Base-by-base conservation (phyloP, 148 eudicot species). In the Polygonum maritimum region DNA sequence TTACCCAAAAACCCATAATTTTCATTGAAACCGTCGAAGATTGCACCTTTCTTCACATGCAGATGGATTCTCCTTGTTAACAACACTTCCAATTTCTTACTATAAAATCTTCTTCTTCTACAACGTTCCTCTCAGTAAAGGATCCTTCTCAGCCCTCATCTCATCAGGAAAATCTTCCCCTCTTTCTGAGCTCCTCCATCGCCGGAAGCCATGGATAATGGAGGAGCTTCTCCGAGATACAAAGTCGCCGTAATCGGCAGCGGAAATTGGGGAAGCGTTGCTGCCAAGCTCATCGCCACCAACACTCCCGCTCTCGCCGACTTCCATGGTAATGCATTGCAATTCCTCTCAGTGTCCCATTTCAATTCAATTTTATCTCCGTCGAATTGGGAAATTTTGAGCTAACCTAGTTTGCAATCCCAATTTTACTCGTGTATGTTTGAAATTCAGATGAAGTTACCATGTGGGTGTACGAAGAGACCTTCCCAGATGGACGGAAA, bases 201-300 rank as follows among this genome's bases (percentile, higher is more conserved):
- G 15, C 15, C 38, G 52, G 7, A 16, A 72, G n/a, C 39, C 55
- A 73, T 76, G 48, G 52, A 10, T 44, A 45, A 48, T 35, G 78
- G 69, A 69, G 76, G 76, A 74, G 55, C 48, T 54, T 41, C 67
- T 60, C 7, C n/a, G 7, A 86, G 84, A 77, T 82, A 81, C 5
- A 86, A 83, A 77, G 94, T 89, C 76, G 82, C 99, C 0, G 88
- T 95, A 13, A 82, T 95, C 60, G 99, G 99, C 9, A 91, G 99
- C 78, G 99, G 99, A 36, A 95, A 92, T 84, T 95, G 99, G 99
- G 99, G 99, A 0, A 87, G 98, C 76, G 99, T 95, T 58, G 98
- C 98, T 18, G 92, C 97, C 63, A 95, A 95, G 81, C 94, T 95
- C 76, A 87, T 95, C 78, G 99, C 99, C 7, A 88, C 93, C 72